Percentiles rank a stretch among this genome's conserved stretches.
Evolutionary conservation across 495 filamentous ascomycete genomes (phyloP).

Genomic region (Elaphomyces granulatus): DNA sequence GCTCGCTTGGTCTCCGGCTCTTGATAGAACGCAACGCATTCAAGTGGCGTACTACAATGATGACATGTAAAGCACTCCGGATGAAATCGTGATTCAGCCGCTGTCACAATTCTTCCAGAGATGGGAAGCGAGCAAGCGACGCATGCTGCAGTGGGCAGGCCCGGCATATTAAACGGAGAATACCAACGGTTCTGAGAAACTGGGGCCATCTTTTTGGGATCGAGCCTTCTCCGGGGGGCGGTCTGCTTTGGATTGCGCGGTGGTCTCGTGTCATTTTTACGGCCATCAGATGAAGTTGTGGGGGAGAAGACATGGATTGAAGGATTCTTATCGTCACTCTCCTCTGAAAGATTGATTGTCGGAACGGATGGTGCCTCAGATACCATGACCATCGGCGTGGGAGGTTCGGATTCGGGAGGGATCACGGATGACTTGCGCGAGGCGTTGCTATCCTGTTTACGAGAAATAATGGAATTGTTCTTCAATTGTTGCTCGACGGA

Average conservation of each 20-base stretch:
- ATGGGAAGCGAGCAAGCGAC: slow-evolving; percentile 73
- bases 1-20: slow-evolving; percentile 60
- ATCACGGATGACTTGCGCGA: slow-evolving; percentile 11
- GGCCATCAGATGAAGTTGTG: not conserved
- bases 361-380: slow-evolving; percentile 42
- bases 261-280: slow-evolving; percentile 11
- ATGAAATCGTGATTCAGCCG: slow-evolving; percentile 73
- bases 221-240: slow-evolving; percentile 5
- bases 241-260: slow-evolving; percentile 12
- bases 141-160: slow-evolving; percentile 57
- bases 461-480: not conserved
- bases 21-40: slow-evolving; percentile 90
- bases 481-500: slow-evolving; percentile 28
- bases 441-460: slow-evolving; percentile 3
- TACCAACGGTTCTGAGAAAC: slow-evolving; percentile 22
- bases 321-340: slow-evolving; percentile 5
- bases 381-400: slow-evolving; percentile 39
- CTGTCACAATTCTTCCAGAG: slow-evolving; percentile 76
- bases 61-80: slow-evolving; percentile 87
- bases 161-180: slow-evolving; percentile 39
- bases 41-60: slow-evolving; percentile 73
- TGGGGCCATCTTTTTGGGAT: slow-evolving; percentile 13
- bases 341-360: slow-evolving; percentile 47
- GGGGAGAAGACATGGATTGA: slow-evolving; percentile 1
- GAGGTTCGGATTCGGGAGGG: slow-evolving; percentile 21